Base-by-base conservation (phyloP, 441 rosid species). In the Bruguiera hainesii region DNA sequence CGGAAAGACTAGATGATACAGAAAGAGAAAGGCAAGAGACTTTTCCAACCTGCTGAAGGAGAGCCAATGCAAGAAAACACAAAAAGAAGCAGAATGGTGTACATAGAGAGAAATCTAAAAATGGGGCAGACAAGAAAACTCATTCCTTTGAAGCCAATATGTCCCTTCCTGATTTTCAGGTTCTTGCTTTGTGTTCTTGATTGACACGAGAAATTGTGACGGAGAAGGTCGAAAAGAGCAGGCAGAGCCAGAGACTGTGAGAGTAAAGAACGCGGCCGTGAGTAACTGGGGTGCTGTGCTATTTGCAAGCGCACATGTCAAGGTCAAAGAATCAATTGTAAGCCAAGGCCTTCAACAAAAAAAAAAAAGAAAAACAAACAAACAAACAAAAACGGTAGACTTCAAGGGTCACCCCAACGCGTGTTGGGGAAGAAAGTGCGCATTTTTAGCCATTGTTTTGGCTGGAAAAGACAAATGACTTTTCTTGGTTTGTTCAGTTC, bases 31-130 rank as follows among this genome's bases (percentile, higher is more conserved):
- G 20, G 20, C 51, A 0, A 15, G 33, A 55, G 48, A 18, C 4
- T 37, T 18, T 30, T 26, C 71, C 15, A 68, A 89, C 93, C 96
- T 79, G 91, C 76, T 15, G 78, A 23, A 21, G 67, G 65, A 61
- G 87, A 84, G 80, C 60, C 66, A 59, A 70, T 35, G 76, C 73
- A 81, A 68, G 85, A 84, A 56, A 82, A 49, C 75, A 84, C 61
- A 62, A 77, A 60, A 11, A 80, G 78, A 68, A 82, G 55, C 60
- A 82, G 71, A 75, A 72, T 55, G 63, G 50, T 16, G 46, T 76
- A 69, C 51, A 68, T 74, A 61, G 75, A 68, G 69, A 83, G 73
- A 51, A 60, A 60, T 69, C 75, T 61, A 59, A 72, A 61, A 65
- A 67, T 19, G 72, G 76, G 71, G 21, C 49, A 37, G 55, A 29